Percentiles rank a stretch among this genome's conserved stretches.
These are phyloP conservation scores for Skeletonema grethae DNA, from an alignment of 108 stramenopile species.

Conservation along the genomic window DNA sequence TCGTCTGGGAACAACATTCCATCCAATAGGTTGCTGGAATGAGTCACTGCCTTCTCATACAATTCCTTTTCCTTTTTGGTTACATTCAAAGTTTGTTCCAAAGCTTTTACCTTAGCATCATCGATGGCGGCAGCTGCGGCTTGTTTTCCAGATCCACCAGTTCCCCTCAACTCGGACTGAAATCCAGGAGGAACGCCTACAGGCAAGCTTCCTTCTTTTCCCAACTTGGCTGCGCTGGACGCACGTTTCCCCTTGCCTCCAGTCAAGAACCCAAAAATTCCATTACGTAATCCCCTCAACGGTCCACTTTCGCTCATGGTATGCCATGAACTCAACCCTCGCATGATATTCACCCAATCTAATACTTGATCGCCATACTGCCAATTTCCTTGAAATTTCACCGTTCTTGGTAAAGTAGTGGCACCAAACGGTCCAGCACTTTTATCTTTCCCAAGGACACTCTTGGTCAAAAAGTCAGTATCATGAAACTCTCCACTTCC, in stretches of 20 bases:
- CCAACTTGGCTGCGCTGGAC: neutral
- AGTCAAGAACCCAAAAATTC: constrained; percentile 45
- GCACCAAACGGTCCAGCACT: constrained; percentile 52
- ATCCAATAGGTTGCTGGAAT: constrained; percentile 56
- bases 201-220: constrained; percentile 36
- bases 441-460: constrained; percentile 49
- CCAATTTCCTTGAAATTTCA: constrained; percentile 80
- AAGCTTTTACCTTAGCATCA: constrained; percentile 14
- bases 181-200: constrained; percentile 47
- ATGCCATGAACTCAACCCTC: constrained; percentile 75
- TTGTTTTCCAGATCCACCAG: constrained; percentile 1
- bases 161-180: constrained; percentile 33
- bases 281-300: constrained; percentile 48
- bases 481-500: constrained; percentile 70
- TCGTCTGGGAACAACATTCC: constrained; percentile 55
- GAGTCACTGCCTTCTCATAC: constrained; percentile 44
- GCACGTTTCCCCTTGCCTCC: constrained; percentile 10
- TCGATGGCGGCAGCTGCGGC: neutral
- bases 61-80: constrained; percentile 40
- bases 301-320: constrained; percentile 58
- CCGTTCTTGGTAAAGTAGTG: constrained; percentile 54
- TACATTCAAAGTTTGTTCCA: constrained; percentile 47
- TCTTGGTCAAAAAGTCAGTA: constrained; percentile 47
- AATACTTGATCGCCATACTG: constrained; percentile 67
- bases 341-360: constrained; percentile 84